Base-by-base conservation (phyloP, 1,284 basidiomycete genomes). In the Cryptococcus floricola region DNA sequence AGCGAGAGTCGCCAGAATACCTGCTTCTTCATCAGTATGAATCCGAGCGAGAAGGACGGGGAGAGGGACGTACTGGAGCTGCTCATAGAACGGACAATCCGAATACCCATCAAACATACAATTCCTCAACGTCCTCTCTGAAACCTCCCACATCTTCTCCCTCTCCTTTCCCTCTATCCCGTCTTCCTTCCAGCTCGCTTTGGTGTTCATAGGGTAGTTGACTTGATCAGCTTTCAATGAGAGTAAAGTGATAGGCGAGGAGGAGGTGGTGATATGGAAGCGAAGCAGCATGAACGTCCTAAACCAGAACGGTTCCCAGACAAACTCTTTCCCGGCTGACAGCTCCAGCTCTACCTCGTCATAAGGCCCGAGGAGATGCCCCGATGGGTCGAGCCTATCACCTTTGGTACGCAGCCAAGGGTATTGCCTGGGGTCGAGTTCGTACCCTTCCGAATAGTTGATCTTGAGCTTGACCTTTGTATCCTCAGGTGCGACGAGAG, bases 51-150 rank as follows among this genome's bases (percentile, higher is more conserved):
- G 0, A 48, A 49, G 23, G 16, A 8, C 34, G 34, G 10, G 12
- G 23, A 38, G 23, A 13, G 6, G 23, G 2, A 57, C 65, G 61
- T 46, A 67, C 63, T 58, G 57, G 1, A 69, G 57, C 47, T 69
- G 67, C 43, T 69, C 67, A 52, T 67, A 69, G 52, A 69, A 69
- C 3, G 67, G 67, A 49, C 67, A 69, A 41, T 69, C 67, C 27
- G 64, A 63, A 51, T 67, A 69, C 9, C 62, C 67, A 43, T 69
- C 67, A 53, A 67, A 63, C 61, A 67, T 65, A 48, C 67, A 69
- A 46, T 69, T 69, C 34, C 67, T 48, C 60, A 69, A 50, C 5
- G 67, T 69, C 19, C 67, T 49, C 6, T 66, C 54, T 5, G 61
- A 59, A 5, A 69, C 56, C 38, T 67, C 65, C 59, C 62, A 65